phyloP scores from a whole-genome alignment of 2,329 filamentous ascomycete genomes.

The Colletotrichum chlorophyti region DNA sequence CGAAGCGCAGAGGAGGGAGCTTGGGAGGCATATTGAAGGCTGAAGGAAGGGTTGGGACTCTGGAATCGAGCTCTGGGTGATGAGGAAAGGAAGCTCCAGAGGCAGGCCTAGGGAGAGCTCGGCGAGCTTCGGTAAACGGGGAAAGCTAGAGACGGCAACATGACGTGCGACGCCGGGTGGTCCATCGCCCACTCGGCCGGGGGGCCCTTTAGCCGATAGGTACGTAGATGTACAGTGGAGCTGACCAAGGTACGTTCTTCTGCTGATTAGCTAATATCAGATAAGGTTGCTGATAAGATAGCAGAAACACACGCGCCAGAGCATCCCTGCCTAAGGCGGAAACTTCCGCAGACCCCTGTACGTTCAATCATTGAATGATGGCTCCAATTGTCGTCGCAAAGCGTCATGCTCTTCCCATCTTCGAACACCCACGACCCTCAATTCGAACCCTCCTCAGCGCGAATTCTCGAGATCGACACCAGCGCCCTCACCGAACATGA shows the following conservation, averaged over 20 bases:
- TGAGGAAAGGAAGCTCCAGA: background rate
- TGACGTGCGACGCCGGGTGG: background rate
- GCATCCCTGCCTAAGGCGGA: conserved; percentile 16
- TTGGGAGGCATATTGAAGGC: conserved; percentile 20
- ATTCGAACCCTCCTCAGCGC: background rate
- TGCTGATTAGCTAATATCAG: background rate
- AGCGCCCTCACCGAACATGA: conserved; percentile 4
- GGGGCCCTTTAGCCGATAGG: no score
- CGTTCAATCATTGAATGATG: conserved; percentile 12
- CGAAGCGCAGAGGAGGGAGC: conserved; percentile 31
- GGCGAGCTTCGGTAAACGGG: conserved; percentile 16
- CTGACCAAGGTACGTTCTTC: background rate
- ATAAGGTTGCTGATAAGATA: background rate
- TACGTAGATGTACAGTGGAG: no score
- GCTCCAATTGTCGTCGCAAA: conserved; percentile 15
- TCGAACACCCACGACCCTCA: conserved; percentile 6
- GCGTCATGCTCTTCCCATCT: background rate
- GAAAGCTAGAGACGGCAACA: background rate
- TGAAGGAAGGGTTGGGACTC: no score
- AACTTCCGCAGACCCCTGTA: conserved; percentile 15
- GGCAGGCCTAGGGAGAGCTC: background rate
- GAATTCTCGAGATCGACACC: no score
- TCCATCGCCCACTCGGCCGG: no score
- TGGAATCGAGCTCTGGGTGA: no score
- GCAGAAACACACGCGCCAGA: background rate